Conservation (phyloP, 257 asterid genomes). For the Solanum bulbocastanum region DNA sequence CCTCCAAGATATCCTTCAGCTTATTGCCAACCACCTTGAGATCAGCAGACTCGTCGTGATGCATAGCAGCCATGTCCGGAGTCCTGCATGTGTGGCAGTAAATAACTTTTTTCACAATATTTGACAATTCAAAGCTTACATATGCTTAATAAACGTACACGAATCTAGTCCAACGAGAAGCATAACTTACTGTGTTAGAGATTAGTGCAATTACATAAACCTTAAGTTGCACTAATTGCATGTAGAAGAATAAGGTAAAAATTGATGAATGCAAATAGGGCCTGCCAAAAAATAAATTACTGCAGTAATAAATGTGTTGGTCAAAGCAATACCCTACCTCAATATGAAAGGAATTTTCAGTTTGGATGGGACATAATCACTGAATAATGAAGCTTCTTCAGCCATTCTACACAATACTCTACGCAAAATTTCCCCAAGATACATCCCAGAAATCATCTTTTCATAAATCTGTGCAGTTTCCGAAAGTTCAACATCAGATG, state of each 20-base stretch:
- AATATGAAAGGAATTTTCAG: conserved; percentile 64
- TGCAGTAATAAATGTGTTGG: not conserved
- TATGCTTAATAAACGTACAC: not conserved
- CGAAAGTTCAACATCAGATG: not conserved
- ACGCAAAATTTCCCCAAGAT: conserved; percentile 87
- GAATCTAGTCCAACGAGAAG: not conserved
- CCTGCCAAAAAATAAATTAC: not conserved
- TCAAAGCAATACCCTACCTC: conserved; percentile 26
- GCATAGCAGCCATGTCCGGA: conserved; percentile 74
- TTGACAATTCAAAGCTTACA: not conserved
- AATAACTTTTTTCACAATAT: not conserved
- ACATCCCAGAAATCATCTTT: conserved; percentile 89
- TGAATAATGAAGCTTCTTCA: conserved; percentile 68
- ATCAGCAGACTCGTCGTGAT: conserved; percentile 73
- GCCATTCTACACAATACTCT: conserved; percentile 80
- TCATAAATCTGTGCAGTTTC: conserved; percentile 61
- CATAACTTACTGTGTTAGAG: not conserved
- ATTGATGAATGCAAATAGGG: not conserved
- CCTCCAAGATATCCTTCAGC: conserved; percentile 73
- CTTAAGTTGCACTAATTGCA: not conserved
- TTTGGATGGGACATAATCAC: conserved; percentile 58
- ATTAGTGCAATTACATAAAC: not conserved
- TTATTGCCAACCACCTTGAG: conserved; percentile 70
- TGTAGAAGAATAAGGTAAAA: not conserved
- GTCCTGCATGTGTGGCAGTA: conserved; percentile 37